phyloP scores from a whole-genome alignment of 176 grass and related monocot genomes.

The Paspalum vaginatum region DNA sequence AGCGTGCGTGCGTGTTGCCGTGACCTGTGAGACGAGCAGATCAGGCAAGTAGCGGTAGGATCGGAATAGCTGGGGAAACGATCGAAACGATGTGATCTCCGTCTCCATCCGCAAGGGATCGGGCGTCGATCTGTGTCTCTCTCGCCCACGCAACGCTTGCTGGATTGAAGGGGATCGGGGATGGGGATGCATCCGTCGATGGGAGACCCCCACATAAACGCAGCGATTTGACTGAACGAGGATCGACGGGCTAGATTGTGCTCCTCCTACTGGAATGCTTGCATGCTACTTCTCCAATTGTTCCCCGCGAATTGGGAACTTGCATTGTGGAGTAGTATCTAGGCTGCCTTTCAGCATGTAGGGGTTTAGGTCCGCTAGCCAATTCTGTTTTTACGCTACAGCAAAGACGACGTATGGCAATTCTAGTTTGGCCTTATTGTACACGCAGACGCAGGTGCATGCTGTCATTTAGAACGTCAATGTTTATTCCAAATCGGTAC shows the following conservation, averaged over 20 bases:
- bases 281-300: neutral
- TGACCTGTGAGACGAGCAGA: neutral
- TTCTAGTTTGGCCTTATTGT: neutral
- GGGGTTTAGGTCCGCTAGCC: neutral
- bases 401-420: neutral
- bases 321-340: no score
- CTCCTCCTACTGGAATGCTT: neutral
- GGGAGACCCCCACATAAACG: no score
- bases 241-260: neutral
- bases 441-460: no score
- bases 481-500: no score
- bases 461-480: no score
- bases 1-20: neutral
- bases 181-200: no score
- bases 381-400: neutral
- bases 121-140: neutral
- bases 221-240: constrained; percentile 19
- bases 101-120: neutral
- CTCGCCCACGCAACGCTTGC: neutral
- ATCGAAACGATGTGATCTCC: neutral
- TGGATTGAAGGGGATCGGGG: neutral
- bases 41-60: neutral
- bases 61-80: neutral
- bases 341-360: neutral
- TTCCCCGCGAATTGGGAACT: no score